Evolutionary conservation across 1,284 basidiomycete species (phyloP), one percentile per base, ranked within the genome.

Genomic region (Ustilago bromivora): DNA sequence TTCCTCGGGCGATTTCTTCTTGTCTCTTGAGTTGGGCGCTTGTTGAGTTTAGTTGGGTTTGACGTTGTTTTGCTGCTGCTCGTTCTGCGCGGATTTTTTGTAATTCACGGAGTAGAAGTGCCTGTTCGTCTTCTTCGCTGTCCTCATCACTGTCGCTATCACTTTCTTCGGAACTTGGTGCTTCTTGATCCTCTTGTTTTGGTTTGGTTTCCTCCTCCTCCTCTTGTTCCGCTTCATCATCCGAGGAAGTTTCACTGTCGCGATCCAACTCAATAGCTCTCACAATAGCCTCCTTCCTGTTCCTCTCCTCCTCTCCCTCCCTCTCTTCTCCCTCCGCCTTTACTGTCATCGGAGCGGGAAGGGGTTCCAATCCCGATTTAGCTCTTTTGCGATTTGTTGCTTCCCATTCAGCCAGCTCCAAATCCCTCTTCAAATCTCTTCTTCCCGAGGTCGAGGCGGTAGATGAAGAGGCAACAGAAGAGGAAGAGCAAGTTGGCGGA

Each of bases 1-100:
- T 86, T 10, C 82, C 83, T 15, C 58, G 49, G 2, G 84, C 84
- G 59, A 86, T 83, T 60, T 84, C 75, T 38, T 83, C 73, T 61
- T 86, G 76, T 3, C 76, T 68, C 13, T 70, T 32, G 15, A 68
- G 54, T 32, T 67, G 60, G 15, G 56, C 8, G 13, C 43, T 12
- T 10, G 58, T 60, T 12, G 57, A 43, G 38, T 76, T 52, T 38
- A 57, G 70, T 2, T 73, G 66, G 1, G 57, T 19, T 10, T 38
- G 13, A 5, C 19, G 55, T 40, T 38, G 55, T 31, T 53, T 49
- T 40, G 23, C 11, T 13, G 46, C 19, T 7, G 13, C 1, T 23
- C 49, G 23, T 64, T 56, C 57, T 34, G 38, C 40, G n/a, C 19
- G 40, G 11, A 59, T 59, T 49, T 59, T 59, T 46, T 59, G 43